Conservation (phyloP, 1,284 basidiomycete genomes). For the Moesziomyces aphidis region DNA sequence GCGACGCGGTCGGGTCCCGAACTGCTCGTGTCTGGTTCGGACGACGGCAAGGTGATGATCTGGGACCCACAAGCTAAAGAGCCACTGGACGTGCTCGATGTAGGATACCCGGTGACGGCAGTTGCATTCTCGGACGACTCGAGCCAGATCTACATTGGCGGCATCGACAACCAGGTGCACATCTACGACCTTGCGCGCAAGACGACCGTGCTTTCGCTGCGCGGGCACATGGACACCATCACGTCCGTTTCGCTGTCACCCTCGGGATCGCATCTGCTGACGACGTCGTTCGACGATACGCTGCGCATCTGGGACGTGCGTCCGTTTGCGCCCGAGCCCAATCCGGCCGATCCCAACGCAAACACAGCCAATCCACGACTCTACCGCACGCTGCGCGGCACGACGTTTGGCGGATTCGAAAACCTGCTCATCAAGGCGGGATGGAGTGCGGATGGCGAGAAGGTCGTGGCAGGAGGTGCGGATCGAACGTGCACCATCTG, state of each 20-base stretch:
- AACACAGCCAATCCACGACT: slow-evolving; percentile 49
- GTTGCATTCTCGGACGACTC: slow-evolving; percentile 65
- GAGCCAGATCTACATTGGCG: slow-evolving; percentile 64
- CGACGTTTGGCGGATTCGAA: slow-evolving; percentile 62
- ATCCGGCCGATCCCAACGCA: slow-evolving; percentile 37
- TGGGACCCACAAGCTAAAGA: slow-evolving; percentile 61
- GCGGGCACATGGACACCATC: slow-evolving; percentile 61
- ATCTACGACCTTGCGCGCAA: slow-evolving; percentile 60
- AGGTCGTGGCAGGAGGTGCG: slow-evolving; percentile 59
- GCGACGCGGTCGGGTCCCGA: slow-evolving; percentile 52
- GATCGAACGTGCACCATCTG: slow-evolving; percentile 66
- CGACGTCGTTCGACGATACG: slow-evolving; percentile 62
- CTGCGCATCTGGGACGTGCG: slow-evolving; percentile 67
- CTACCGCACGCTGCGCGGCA: slow-evolving; percentile 60
- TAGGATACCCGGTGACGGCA: slow-evolving; percentile 66
- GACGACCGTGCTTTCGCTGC: slow-evolving; percentile 51
- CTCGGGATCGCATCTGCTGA: slow-evolving; percentile 63
- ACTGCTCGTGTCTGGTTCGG: slow-evolving; percentile 57
- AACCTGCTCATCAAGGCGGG: slow-evolving; percentile 56
- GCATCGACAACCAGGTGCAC: slow-evolving; percentile 67
- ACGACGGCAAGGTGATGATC: slow-evolving; percentile 64
- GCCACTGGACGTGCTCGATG: slow-evolving; percentile 57
- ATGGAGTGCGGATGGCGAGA: slow-evolving; percentile 61
- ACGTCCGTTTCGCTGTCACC: slow-evolving; percentile 58
- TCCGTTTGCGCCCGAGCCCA: slow-evolving; percentile 64